Evolutionary conservation across 495 filamentous ascomycete genomes (phyloP).

Genomic region (Chaetomium cochliodes): DNA sequence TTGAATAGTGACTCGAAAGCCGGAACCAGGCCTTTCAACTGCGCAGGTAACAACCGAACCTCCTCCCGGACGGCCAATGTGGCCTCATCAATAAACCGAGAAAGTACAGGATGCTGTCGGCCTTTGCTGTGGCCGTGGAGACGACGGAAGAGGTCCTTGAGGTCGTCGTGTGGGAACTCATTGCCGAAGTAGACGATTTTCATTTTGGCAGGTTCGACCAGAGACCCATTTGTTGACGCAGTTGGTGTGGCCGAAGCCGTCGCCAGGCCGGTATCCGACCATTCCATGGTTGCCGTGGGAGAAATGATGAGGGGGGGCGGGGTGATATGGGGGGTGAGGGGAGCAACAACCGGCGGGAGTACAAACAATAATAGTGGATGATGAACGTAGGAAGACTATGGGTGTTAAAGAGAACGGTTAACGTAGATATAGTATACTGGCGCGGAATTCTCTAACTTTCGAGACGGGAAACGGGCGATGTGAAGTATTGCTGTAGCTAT

Average conservation of each 20-base stretch:
- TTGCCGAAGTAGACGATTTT: not conserved
- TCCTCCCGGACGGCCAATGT: conserved; percentile 6
- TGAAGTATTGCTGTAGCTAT: no score
- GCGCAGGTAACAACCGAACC: not conserved
- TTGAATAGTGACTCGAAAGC: not conserved
- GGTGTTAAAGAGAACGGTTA: no score
- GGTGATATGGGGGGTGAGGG: no score
- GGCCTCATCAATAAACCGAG: not conserved
- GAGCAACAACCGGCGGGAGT: no score
- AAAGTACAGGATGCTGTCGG: not conserved
- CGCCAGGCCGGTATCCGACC: not conserved
- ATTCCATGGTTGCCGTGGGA: not conserved
- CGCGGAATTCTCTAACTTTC: no score
- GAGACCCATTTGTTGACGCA: not conserved
- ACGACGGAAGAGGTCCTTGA: not conserved
- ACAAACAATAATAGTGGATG: no score
- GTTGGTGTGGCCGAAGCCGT: not conserved
- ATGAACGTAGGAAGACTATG: no score
- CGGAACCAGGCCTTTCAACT: not conserved
- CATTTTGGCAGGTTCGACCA: not conserved
- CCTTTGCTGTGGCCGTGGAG: not conserved
- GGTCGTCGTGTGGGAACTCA: not conserved
- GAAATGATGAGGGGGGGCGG: no score
- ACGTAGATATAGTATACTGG: no score
- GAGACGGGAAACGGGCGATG: no score